phyloP scores from a whole-genome alignment of 768 basidiomycete species.

The Lactifluus rugatus region DNA sequence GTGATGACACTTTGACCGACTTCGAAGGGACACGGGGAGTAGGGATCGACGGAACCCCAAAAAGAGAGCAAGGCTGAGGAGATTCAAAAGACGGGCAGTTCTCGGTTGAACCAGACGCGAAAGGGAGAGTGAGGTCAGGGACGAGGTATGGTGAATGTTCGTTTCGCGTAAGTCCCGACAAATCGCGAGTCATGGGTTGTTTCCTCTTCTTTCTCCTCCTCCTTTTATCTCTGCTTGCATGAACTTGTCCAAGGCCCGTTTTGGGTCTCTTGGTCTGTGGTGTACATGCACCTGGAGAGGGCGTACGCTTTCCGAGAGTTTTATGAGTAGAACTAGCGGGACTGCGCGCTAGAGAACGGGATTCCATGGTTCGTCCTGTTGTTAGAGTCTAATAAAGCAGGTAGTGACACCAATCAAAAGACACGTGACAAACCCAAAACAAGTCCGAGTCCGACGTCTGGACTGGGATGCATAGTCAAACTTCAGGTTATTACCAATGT shows the following conservation, averaged over 20 bases:
- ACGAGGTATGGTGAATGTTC: not conserved
- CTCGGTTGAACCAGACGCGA: not conserved
- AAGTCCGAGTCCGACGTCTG: too few species aligned
- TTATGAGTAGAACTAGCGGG: not conserved
- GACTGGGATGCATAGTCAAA: too few species aligned
- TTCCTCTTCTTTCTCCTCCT: conserved; percentile 24
- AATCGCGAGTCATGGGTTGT: conserved; percentile 17
- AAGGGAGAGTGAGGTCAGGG: not conserved
- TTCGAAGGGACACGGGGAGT: not conserved
- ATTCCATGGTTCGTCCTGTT: conserved; percentile 5
- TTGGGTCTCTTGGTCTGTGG: not conserved
- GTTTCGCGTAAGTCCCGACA: not conserved
- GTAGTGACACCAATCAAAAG: not conserved
- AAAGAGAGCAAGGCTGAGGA: not conserved
- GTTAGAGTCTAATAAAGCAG: too few species aligned
- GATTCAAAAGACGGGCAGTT: not conserved
- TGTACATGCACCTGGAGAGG: not conserved
- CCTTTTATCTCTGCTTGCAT: conserved; percentile 22
- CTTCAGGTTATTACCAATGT: too few species aligned
- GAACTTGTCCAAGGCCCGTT: not conserved
- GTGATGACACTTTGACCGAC: not conserved
- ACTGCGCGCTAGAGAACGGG: not conserved
- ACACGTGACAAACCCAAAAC: not conserved
- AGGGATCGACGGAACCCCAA: not conserved
- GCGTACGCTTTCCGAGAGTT: conserved; percentile 2